Conservation (phyloP, 2,329 filamentous ascomycete genomes). For the Raffaelea ambrosiae region DNA sequence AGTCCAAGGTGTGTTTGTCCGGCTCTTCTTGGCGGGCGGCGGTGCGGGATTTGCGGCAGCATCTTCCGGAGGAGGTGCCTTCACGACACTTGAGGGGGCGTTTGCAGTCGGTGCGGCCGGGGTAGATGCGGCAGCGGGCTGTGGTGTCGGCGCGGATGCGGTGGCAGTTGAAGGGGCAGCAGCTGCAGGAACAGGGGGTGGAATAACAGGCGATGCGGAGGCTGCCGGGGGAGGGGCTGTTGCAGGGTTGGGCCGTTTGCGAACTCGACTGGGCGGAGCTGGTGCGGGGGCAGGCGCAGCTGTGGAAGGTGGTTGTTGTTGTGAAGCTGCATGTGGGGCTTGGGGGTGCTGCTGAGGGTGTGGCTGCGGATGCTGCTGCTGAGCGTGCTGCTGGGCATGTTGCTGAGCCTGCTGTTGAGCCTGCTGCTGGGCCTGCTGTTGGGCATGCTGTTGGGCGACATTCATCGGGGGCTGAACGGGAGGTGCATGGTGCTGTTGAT, state of each 20-base stretch:
- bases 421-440: conserved; percentile 25
- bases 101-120: conserved; percentile 12
- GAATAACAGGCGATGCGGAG: conserved; percentile 12
- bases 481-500: conserved; percentile 21
- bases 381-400: conserved; percentile 19
- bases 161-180: conserved; percentile 15
- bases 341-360: conserved; percentile 22
- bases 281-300: conserved; percentile 17
- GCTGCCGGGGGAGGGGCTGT: conserved; percentile 14
- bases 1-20: conserved; percentile 99
- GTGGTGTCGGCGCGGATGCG: conserved; percentile 25
- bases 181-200: conserved; percentile 15
- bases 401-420: conserved; percentile 26
- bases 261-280: conserved; percentile 23
- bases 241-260: conserved; percentile 29
- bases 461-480: conserved; percentile 27
- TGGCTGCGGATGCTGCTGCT: conserved; percentile 25
- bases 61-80: conserved; percentile 21
- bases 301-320: conserved; percentile 1
- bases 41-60: conserved; percentile 26
- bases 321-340: conserved; percentile 3
- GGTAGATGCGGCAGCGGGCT: conserved; percentile 22
- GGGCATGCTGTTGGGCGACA: conserved; percentile 23
- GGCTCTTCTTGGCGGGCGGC: conserved; percentile 75
- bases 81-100: conserved; percentile 3